Evolutionary conservation across 352 stramenopile species (phyloP).

Genomic region (Nothophytophthora sp.): DNA sequence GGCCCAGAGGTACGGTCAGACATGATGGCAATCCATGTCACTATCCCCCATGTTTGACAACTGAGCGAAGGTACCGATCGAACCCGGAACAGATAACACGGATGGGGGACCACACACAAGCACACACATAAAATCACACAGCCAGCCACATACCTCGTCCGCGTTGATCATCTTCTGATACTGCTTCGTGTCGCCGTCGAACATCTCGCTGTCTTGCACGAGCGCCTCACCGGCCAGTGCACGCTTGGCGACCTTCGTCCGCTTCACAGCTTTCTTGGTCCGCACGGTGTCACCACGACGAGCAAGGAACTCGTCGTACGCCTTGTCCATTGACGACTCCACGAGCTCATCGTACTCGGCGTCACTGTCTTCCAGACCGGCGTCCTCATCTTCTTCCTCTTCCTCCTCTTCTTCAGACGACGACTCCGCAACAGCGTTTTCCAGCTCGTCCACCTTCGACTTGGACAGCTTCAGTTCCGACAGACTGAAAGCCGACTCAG

Average conservation of each 20-base stretch:
- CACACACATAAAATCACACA: slow-evolving; percentile 15
- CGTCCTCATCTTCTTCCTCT: slow-evolving; percentile 38
- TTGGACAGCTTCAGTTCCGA: slow-evolving; percentile 79
- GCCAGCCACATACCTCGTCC: slow-evolving; percentile 69
- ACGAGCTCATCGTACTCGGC: slow-evolving; percentile 79
- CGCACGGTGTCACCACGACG: slow-evolving; percentile 80
- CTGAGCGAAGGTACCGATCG: slow-evolving; percentile 85
- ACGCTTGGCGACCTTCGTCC: slow-evolving; percentile 83
- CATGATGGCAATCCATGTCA: slow-evolving; percentile 74
- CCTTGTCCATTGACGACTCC: slow-evolving; percentile 84
- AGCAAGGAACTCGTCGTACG: slow-evolving; percentile 82
- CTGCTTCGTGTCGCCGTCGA: slow-evolving; percentile 72
- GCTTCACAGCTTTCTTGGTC: slow-evolving; percentile 85
- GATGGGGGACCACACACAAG: slow-evolving; percentile 56
- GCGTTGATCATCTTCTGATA: slow-evolving; percentile 90
- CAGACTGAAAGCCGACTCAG: slow-evolving; percentile 80
- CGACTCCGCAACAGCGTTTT: slow-evolving; percentile 60
- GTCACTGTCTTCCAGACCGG: slow-evolving; percentile 52
- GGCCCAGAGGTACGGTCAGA: slow-evolving; percentile 62
- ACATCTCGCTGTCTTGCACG: slow-evolving; percentile 81
- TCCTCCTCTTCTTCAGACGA: slow-evolving; percentile 42
- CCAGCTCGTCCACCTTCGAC: slow-evolving; percentile 73
- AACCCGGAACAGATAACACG: slow-evolving; percentile 93
- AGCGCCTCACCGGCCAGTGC: slow-evolving; percentile 80
- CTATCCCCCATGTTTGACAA: slow-evolving; percentile 92